These are phyloP conservation scores for Dictyostelium capitatum DNA, from an alignment of 78 protist species.

Conservation along the genomic window DNA sequence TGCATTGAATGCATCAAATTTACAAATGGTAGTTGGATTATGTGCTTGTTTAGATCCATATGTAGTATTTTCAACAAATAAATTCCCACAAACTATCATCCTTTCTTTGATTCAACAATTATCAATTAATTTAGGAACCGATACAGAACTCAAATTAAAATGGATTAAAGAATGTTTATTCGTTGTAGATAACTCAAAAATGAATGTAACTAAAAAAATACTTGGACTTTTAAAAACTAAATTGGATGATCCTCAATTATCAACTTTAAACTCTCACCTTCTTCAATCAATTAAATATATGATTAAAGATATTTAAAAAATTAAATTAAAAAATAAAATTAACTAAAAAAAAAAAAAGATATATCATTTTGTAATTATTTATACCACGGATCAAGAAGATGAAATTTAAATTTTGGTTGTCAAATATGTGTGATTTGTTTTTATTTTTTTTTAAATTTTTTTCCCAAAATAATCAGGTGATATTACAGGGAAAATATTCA, in stretches of 20 bases:
- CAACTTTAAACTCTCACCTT: not conserved
- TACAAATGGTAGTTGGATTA: conserved; percentile 52
- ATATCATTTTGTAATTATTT: too few relatives aligned
- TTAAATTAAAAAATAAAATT: not conserved
- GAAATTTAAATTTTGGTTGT: too few relatives aligned
- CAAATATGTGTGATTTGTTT: too few relatives aligned
- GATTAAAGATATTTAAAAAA: not conserved
- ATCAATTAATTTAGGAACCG: conserved; percentile 22
- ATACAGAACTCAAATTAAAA: conserved; percentile 47
- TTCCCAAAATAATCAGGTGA: too few relatives aligned
- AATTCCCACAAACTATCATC: conserved; percentile 36
- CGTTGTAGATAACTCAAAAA: conserved; percentile 1
- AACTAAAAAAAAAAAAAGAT: not conserved
- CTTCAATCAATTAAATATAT: conserved; percentile 21
- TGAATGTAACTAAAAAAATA: conserved; percentile 14
- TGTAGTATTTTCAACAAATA: not conserved
- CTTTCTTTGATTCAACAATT: conserved; percentile 70
- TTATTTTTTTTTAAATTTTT: too few relatives aligned
- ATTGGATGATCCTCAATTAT: conserved; percentile 22
- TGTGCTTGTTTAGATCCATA: conserved; percentile 49
- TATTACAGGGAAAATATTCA: too few relatives aligned
- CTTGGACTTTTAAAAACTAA: not conserved
- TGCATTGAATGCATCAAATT: conserved; percentile 52
- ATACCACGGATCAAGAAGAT: too few relatives aligned
- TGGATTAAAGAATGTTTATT: conserved; percentile 66